Evolutionary conservation across 352 stramenopile species (phyloP), one percentile per base, ranked within the genome.

Genomic region (Phytophthora citrophthora): DNA sequence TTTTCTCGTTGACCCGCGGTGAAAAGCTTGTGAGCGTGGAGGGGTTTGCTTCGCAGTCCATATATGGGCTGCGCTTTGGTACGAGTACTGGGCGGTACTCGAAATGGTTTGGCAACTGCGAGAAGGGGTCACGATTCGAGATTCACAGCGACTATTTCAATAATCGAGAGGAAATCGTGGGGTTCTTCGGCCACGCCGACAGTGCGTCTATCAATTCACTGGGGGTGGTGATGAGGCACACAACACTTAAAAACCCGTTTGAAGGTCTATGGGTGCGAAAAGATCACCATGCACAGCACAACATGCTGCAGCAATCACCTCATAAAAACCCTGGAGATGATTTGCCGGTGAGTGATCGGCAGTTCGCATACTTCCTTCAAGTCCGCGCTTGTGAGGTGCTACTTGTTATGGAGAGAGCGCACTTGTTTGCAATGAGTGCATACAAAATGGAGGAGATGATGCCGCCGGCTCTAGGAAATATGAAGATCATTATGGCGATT

Each of bases 301-400:
- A 47, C 43, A 15, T 47, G 36, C 34, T 63, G 32, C 61, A 64
- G 4, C 55, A 60, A 13, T 57, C 53, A 18, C 53, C 47, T 29
- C 27, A 41, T 31, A 52, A 61, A 44, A 36, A 53, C 2, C 41
- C 41, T 16, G 52, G 18, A 5, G 68, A 76, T 39, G 76, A 78
- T 26, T 44, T 81, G 7, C 31, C 72, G 18, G 54, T 88, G 9
- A 79, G 76, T 13, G 83, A 94, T 41, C 79, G 83, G 0, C 83
- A 94, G 56, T 94, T 94, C 66, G 71, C 81, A 0, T 92, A 92
- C 47, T 94, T 94, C 47, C 61, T 94, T 4, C 86, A 93, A 59
- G 83, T 94, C n/a, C 81, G 86, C 8, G 65, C 68, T 44, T 91
- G 82, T 40, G 83, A 94, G 48, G 79, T 93, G 16, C 54, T 91